A percentile compares a stretch with the other conserved stretches of the same genome.
Conservation (phyloP, 306 rosid genomes). For the Alnus rubra region DNA sequence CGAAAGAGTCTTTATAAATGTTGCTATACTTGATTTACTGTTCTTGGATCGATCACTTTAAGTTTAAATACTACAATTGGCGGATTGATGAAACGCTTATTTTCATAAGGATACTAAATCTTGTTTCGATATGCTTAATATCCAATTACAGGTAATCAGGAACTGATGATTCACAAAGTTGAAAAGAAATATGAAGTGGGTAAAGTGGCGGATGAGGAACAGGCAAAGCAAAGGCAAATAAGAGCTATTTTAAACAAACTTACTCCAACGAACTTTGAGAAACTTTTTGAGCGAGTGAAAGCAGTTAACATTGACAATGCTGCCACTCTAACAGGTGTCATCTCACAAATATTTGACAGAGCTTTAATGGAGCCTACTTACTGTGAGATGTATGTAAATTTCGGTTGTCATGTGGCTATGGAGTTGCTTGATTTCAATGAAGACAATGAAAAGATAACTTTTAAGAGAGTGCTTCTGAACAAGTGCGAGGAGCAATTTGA, state of each 20-base stretch:
- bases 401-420: constrained; percentile 74
- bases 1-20: not conserved
- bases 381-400: constrained; percentile 98
- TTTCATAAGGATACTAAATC: too few species aligned
- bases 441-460: constrained; percentile 84
- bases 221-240: constrained; percentile 85
- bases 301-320: constrained; percentile 83
- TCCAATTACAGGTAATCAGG: too few species aligned
- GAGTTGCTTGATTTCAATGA: constrained; percentile 82
- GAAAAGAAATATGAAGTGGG: constrained; percentile 84
- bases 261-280: constrained; percentile 94
- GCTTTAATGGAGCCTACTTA: constrained; percentile 96
- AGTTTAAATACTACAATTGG: too few species aligned
- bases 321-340: constrained; percentile 73
- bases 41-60: too few species aligned
- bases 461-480: constrained; percentile 81
- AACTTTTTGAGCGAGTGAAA: constrained; percentile 94
- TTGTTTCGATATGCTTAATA: too few species aligned
- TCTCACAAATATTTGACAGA: constrained; percentile 95
- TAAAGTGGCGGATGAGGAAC: constrained; percentile 69
- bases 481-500: constrained; percentile 99
- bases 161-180: constrained; percentile 83
- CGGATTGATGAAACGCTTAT: too few species aligned
- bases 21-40: too few species aligned
- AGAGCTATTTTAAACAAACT: constrained; percentile 85